Evolutionary conservation across 176 grass and related monocot species (phyloP).

Genomic region (Thalia dealbata): DNA sequence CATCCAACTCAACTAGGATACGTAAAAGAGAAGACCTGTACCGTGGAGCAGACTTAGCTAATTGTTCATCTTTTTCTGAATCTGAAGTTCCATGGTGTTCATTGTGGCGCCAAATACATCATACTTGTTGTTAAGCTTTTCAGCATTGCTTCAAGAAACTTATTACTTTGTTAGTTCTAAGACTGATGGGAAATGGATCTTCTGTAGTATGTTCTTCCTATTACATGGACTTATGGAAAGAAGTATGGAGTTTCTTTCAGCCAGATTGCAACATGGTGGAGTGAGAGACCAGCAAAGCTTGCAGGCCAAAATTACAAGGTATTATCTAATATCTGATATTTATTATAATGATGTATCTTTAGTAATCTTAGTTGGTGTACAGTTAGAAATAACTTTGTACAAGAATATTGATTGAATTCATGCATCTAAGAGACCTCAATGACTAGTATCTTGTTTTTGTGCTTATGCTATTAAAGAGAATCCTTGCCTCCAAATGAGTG

Average conservation of each 20-base stretch:
- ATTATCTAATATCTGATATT: constrained; percentile 7
- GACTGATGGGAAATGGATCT: constrained; percentile 7
- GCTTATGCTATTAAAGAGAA: neutral
- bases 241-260: constrained; percentile 63
- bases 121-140: neutral
- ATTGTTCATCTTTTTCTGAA: too few relatives aligned
- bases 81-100: too few relatives aligned
- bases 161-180: neutral
- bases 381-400: neutral
- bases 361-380: neutral
- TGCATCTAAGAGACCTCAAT: neutral
- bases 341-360: neutral
- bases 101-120: too few relatives aligned
- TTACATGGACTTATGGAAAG: constrained; percentile 80
- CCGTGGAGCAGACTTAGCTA: neutral
- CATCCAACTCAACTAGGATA: neutral
- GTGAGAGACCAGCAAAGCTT: constrained; percentile 77
- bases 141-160: neutral
- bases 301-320: constrained; percentile 82
- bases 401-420: neutral
- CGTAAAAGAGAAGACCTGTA: neutral
- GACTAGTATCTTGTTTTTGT: neutral
- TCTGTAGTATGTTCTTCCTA: constrained; percentile 80
- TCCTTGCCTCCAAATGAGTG: neutral
- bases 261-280: constrained; percentile 80